Evolutionary conservation across 73 alveolate genomes (phyloP), one percentile per base, ranked within the genome.

Genomic region (Diophrys appendiculata): DNA sequence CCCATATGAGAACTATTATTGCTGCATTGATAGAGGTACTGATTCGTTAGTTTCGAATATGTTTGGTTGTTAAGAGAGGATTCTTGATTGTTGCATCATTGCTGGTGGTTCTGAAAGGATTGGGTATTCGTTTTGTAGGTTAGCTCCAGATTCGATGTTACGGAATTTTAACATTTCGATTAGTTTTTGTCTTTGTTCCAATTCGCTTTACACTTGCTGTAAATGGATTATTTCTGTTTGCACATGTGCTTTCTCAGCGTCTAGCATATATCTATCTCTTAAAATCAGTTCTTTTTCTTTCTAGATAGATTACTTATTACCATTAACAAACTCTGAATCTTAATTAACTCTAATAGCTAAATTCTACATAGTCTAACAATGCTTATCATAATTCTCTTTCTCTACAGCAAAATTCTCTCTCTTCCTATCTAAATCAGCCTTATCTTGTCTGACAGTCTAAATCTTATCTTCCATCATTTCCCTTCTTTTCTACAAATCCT

Each of bases 201-300:
- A 24, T 28, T 67, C 75, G 1, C 5, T 23, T 31, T 24, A 26
- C 26, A 25, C 25, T 24, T 67, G 26, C 24, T 67, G 54, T 5
- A 25, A 1, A 3, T 67, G 25, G 2, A 67, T 14, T 8, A 67
- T 67, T 24, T 67, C 75, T 23, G 75, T 67, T 67, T 67, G 5
- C 35, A 67, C 75, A 28, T 67, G 75, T 11, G 75, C 75, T 29
- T 67, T 67, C 26, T 67, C 75, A 3, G 75, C 75, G 24, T 67
- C 75, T 5, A 67, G 54, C 53, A 23, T 54, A 29, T 67, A 67
- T 31, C 54, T 18, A 26, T 23, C 31, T 67, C 75, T 18, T 54
- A 23, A n/a, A n/a, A 67, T 3, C 24, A 23, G 26, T 67, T 67
- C 75, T 28, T 31, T 67, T 28, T 67, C 75, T 67, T 29, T 5